Conservation (phyloP, 2,329 filamentous ascomycete species). For the Colletotrichum salicis region DNA sequence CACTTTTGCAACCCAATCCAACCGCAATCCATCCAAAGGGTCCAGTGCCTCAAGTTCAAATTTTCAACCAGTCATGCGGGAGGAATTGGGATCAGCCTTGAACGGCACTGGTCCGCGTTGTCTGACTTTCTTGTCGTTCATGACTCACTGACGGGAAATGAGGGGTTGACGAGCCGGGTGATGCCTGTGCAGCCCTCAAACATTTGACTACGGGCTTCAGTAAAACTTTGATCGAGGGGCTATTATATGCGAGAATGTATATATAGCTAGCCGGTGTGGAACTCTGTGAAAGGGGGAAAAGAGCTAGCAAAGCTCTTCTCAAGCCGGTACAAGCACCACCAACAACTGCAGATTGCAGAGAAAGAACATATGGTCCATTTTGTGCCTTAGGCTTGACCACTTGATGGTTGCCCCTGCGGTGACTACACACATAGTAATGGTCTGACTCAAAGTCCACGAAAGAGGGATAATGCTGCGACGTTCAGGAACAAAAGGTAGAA, state of each 20-base stretch:
- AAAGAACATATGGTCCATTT: not conserved
- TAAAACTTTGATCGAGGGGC: slow-evolving; percentile 22
- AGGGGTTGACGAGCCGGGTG: slow-evolving; percentile 23
- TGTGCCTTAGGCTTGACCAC: not conserved
- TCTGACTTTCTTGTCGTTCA: slow-evolving; percentile 25
- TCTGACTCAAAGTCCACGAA: not conserved
- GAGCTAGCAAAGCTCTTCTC: not conserved
- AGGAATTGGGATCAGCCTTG: slow-evolving; percentile 22
- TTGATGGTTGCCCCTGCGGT: not conserved
- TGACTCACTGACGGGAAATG: slow-evolving; percentile 33
- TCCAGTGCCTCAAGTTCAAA: slow-evolving; percentile 3
- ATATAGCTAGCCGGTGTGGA: not conserved
- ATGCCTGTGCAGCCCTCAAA: slow-evolving; percentile 23
- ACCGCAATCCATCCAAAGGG: slow-evolving; percentile 7
- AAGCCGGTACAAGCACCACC: not conserved
- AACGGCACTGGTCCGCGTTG: slow-evolving; percentile 10
- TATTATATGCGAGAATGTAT: not conserved
- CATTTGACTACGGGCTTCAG: slow-evolving; percentile 22
- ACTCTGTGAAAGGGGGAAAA: not conserved
- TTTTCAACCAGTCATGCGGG: slow-evolving; percentile 26
- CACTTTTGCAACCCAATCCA: not conserved
- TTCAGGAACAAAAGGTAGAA: not conserved
- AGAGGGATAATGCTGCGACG: slow-evolving; percentile 7
- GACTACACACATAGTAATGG: slow-evolving; percentile 8
- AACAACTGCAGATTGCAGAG: not conserved